Conservation (phyloP, 2,329 filamentous ascomycete species). For the Neofusicoccum cordaticola region DNA sequence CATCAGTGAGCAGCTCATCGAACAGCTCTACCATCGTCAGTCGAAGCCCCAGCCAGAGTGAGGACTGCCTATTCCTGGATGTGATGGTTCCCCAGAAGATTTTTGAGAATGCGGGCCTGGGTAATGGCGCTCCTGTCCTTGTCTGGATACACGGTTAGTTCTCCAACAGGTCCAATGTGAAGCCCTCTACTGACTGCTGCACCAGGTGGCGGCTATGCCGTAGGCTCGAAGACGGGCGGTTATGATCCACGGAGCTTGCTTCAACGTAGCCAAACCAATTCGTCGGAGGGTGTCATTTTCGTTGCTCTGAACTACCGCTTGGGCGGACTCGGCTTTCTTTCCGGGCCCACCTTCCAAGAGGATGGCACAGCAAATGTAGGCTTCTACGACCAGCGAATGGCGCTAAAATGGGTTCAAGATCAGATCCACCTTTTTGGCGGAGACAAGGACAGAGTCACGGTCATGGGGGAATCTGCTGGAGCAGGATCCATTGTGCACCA, state of each 20-base stretch:
- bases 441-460: slow-evolving; percentile 36
- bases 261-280: slow-evolving; percentile 20
- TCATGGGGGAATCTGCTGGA: slow-evolving; percentile 39
- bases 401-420: slow-evolving; percentile 40
- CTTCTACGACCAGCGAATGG: slow-evolving; percentile 39
- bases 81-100: slow-evolving; percentile 36
- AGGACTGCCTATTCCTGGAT: slow-evolving; percentile 42
- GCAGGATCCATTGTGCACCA: slow-evolving; percentile 35
- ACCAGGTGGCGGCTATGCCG: slow-evolving; percentile 42
- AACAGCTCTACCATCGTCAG: neutral
- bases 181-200: slow-evolving; percentile 35
- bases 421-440: slow-evolving; percentile 40
- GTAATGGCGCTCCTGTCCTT: slow-evolving; percentile 35
- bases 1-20: too few species aligned
- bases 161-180: slow-evolving; percentile 12
- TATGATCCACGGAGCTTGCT: slow-evolving; percentile 28
- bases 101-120: slow-evolving; percentile 27
- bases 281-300: slow-evolving; percentile 40
- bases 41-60: slow-evolving; percentile 16
- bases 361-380: slow-evolving; percentile 35
- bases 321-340: slow-evolving; percentile 37
- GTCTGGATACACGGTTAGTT: slow-evolving; percentile 46
- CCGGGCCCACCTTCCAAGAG: slow-evolving; percentile 34
- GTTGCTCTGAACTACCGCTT: slow-evolving; percentile 51
- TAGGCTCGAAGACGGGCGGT: slow-evolving; percentile 42